Percentiles rank a stretch among this genome's conserved stretches.
Conservation (phyloP, 176 grass and related monocot species). For the Phoenix dactylifera region DNA sequence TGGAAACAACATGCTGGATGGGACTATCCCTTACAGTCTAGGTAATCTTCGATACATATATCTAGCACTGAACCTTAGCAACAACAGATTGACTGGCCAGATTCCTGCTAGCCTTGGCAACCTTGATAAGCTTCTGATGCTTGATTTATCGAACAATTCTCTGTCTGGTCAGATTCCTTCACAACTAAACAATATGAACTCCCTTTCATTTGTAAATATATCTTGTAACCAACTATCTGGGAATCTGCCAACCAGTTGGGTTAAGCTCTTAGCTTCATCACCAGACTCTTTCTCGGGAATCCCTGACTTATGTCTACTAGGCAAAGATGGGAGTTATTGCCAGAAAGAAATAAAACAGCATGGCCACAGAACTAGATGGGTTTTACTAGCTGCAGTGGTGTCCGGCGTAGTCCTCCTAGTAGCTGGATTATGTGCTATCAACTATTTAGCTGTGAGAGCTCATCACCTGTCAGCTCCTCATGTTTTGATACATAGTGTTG, state of each 20-base stretch:
- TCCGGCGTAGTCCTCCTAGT: slow-evolving; percentile 9
- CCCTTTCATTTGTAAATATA: slow-evolving; percentile 42
- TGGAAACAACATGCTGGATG: slow-evolving; percentile 43
- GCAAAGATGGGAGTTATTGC: slow-evolving; percentile 1
- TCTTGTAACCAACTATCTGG: slow-evolving; percentile 47
- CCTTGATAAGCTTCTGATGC: slow-evolving; percentile 40
- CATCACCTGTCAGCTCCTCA: slow-evolving; percentile 2
- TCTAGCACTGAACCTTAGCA: slow-evolving; percentile 39
- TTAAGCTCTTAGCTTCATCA: slow-evolving; percentile 19
- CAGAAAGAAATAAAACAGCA: neutral
- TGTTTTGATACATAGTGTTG: slow-evolving; percentile 9
- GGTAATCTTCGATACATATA: slow-evolving; percentile 54
- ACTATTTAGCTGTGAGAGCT: slow-evolving; percentile 26
- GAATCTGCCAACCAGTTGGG: slow-evolving; percentile 31
- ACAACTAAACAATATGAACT: slow-evolving; percentile 35
- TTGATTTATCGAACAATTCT: slow-evolving; percentile 44
- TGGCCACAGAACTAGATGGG: slow-evolving; percentile 5
- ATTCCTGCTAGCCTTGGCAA: slow-evolving; percentile 46
- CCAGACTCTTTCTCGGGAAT: slow-evolving; percentile 35
- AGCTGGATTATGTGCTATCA: slow-evolving; percentile 13
- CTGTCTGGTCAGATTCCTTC: slow-evolving; percentile 39
- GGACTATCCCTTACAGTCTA: slow-evolving; percentile 30
- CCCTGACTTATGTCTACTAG: slow-evolving; percentile 18
- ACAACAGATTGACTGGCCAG: slow-evolving; percentile 32
- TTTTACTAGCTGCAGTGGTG: slow-evolving; percentile 20